Evolutionary conservation across 148 eudicot species (phyloP).

Genomic region (Rhododendron henanense): DNA sequence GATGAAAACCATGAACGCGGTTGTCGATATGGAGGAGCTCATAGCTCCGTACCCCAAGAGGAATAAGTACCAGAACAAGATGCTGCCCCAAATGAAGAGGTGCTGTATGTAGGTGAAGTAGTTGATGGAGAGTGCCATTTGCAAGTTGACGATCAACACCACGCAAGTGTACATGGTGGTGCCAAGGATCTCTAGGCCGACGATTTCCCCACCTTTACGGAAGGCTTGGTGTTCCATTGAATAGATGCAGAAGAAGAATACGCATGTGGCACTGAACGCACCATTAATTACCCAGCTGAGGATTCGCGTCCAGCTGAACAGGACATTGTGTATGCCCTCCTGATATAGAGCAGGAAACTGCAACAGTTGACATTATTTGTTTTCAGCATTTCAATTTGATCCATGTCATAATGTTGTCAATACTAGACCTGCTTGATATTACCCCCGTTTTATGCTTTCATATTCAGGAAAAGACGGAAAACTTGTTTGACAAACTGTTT

Average conservation of each 20-base stretch:
- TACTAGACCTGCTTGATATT: not conserved
- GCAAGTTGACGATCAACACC: constrained; percentile 52
- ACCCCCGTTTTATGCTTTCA: not conserved
- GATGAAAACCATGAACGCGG: constrained; percentile 45
- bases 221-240: constrained; percentile 51
- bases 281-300: constrained; percentile 58
- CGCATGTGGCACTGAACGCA: constrained; percentile 32
- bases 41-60: constrained; percentile 47
- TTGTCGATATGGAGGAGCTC: constrained; percentile 38
- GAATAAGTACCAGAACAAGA: constrained; percentile 51
- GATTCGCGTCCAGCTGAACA: constrained; percentile 57
- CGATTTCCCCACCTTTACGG: constrained; percentile 48
- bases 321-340: constrained; percentile 48
- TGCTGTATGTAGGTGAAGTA: constrained; percentile 71
- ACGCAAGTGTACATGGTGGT: constrained; percentile 50
- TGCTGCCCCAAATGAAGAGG: constrained; percentile 59
- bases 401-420: not conserved
- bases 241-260: constrained; percentile 45
- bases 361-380: not conserved
- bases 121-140: constrained; percentile 57
- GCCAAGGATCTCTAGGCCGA: constrained; percentile 46
- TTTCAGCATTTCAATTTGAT: not conserved
- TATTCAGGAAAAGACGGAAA: not conserved
- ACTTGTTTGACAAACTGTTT: not conserved
- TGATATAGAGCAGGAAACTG: constrained; percentile 65